Evolutionary conservation across 305 asterid genomes (phyloP).

Genomic region (Solanum hybrid): DNA sequence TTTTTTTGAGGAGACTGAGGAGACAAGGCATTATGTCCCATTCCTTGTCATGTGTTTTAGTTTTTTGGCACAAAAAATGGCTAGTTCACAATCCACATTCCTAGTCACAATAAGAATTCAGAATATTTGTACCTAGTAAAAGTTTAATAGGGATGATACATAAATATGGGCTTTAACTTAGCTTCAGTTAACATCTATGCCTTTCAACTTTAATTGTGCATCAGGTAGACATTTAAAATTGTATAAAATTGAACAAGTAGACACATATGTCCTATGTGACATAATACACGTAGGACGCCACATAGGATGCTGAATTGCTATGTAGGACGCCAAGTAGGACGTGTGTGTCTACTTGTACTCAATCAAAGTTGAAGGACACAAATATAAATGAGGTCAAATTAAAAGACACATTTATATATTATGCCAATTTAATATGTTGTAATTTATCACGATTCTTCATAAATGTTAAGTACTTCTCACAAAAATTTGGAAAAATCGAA

Average conservation of each 20-base stretch:
- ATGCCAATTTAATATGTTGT: background rate
- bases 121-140: background rate
- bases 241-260: background rate
- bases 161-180: background rate
- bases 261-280: background rate
- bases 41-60: background rate
- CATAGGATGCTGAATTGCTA: too few species aligned
- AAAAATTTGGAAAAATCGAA: background rate
- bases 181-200: too few species aligned
- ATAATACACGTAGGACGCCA: too few species aligned
- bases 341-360: background rate
- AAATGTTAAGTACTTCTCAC: background rate
- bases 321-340: background rate
- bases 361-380: background rate
- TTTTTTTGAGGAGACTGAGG: background rate
- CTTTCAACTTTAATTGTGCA: too few species aligned
- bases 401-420: too few species aligned
- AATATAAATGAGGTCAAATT: background rate
- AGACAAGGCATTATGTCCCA: background rate
- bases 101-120: background rate
- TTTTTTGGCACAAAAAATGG: background rate
- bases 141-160: background rate
- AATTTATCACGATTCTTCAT: background rate
- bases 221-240: background rate
- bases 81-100: background rate